phyloP scores from a whole-genome alignment of 768 basidiomycete genomes.

The Fomitopsis pulvina region DNA sequence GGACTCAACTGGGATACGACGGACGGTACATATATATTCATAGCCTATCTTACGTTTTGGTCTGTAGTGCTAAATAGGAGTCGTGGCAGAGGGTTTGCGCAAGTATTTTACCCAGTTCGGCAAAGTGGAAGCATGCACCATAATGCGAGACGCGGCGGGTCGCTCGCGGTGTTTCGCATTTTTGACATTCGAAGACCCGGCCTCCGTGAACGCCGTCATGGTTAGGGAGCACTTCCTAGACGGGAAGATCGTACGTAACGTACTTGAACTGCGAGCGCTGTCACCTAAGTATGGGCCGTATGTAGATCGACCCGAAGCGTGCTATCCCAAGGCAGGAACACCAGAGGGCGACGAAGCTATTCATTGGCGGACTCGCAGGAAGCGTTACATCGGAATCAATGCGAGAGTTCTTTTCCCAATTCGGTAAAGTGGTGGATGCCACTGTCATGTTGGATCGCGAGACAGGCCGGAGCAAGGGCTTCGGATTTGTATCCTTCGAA shows the following conservation, averaged over 20 bases:
- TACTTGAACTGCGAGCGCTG: background rate
- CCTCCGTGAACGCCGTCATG: conserved; percentile 94
- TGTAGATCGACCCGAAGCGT: conserved; percentile 97
- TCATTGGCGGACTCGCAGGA: conserved; percentile 91
- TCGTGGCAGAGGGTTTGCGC: conserved; percentile 57
- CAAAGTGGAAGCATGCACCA: conserved; percentile 94
- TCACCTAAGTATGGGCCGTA: conserved; percentile 3
- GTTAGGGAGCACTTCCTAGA: conserved; percentile 91
- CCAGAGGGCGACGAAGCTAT: conserved; percentile 87
- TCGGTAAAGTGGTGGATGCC: conserved; percentile 93
- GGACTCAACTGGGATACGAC: conserved; percentile 99
- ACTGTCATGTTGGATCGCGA: conserved; percentile 99
- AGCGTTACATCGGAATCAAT: conserved; percentile 92
- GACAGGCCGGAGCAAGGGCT: conserved; percentile 91
- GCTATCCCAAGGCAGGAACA: conserved; percentile 97
- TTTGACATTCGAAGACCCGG: conserved; percentile 89
- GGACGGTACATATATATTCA: conserved; percentile 69
- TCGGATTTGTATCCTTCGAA: conserved; percentile 96
- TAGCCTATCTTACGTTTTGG: conserved; percentile 29
- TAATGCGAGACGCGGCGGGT: conserved; percentile 95
- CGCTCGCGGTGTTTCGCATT: conserved; percentile 97
- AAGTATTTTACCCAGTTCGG: conserved; percentile 96
- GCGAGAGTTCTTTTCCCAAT: conserved; percentile 90
- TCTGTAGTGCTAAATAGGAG: conserved; percentile 39
- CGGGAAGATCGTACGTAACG: conserved; percentile 84